Conservation (phyloP, 768 basidiomycete genomes). For the Boletellus emodensis region DNA sequence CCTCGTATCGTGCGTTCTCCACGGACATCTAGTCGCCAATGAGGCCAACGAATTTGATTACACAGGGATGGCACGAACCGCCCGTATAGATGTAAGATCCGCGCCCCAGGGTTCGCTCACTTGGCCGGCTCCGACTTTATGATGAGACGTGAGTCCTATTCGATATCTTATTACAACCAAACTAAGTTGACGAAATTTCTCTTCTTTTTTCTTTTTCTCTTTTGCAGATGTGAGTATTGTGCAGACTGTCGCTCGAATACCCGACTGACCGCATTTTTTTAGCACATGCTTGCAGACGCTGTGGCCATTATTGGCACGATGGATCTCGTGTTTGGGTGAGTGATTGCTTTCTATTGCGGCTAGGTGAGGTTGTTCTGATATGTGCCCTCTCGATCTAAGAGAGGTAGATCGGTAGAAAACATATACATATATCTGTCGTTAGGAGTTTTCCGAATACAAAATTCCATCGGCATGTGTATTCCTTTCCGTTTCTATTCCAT, state of each 20-base stretch:
- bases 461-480: background rate
- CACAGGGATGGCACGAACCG: conserved; percentile 88
- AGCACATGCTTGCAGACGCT: conserved; percentile 92
- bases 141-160: conserved; percentile 74
- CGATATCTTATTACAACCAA: background rate
- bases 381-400: conserved; percentile 4
- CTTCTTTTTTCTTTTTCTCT: conserved; percentile 12
- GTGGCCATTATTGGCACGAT: conserved; percentile 98
- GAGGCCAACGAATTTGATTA: background rate
- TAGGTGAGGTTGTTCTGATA: background rate
- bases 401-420: conserved; percentile 32
- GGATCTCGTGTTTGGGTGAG: conserved; percentile 96
- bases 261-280: conserved; percentile 16
- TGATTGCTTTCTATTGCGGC: conserved; percentile 11
- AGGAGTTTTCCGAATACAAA: conserved; percentile 7
- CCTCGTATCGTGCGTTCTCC: conserved; percentile 76
- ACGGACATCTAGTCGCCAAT: background rate
- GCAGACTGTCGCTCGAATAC: background rate
- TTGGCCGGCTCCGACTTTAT: conserved; percentile 96
- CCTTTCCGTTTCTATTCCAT: no score
- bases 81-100: conserved; percentile 95
- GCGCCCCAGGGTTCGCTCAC: conserved; percentile 95
- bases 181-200: conserved; percentile 3
- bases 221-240: conserved; percentile 34
- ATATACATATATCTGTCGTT: conserved; percentile 3